Evolutionary conservation across 2,329 filamentous ascomycete species (phyloP), one percentile per base, ranked within the genome.

Genomic region (Fusarium coffeatum): DNA sequence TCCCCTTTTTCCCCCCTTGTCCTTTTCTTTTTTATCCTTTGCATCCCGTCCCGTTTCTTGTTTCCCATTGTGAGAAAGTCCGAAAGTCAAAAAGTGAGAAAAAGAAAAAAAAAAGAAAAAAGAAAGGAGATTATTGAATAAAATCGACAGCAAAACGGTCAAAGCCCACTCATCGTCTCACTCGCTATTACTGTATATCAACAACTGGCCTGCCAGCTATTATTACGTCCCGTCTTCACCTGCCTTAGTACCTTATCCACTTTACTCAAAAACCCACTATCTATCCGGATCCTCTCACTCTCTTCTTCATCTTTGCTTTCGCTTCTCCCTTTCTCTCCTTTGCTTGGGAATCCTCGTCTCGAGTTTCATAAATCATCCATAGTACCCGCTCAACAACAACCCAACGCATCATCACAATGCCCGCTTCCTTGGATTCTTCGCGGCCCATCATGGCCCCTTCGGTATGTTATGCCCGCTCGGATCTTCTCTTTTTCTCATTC

Each of bases 391-490:
- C 34, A 30, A 28, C 46, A 47, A 43, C 27, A 49, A 43, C 57
- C 66, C 71, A 70, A 75, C 71, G 69, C 60, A 75, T 72, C 41
- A 50, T 66, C 55, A 28, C 70, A 59, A 89, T 89, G 87, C 85
- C 86, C 77, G 78, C 83, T 66, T 89, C 87, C n/a, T 75, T 89
- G 61, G 87, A 89, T 59, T 89, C 87, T 46, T 83, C 86, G 56
- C 86, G 87, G 77, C 87, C 87, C 74, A 89, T 89, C 78, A 88
- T 89, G 87, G 86, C 86, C 64, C 84, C 86, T 49, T 89, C 87
- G 76, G 87, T 89, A 87, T 58, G 87, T 87, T 66, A 66, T 49
- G 53, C n/a, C 64, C 66, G 64, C 66, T 61, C 50, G 68, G 68
- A 58, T 59, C 56, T 59, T 64, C 53, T 66, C 45, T 65, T 40